A percentile compares a stretch with the other conserved stretches of the same genome.
phyloP scores from a whole-genome alignment of 495 filamentous ascomycete species.

The Tuber magnatum region DNA sequence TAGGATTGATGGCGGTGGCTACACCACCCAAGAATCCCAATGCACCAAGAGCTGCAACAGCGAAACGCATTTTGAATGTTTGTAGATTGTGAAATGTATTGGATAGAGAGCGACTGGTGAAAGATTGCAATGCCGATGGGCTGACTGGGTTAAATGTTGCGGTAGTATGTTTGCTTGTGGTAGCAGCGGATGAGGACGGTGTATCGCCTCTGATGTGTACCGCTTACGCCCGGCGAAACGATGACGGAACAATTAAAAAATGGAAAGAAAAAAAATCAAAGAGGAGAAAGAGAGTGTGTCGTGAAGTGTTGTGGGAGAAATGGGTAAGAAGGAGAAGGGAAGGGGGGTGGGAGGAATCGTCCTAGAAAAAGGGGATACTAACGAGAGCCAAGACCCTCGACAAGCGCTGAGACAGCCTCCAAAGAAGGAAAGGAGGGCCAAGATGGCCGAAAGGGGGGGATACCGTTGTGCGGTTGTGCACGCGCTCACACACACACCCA shows the following conservation, averaged over 20 bases:
- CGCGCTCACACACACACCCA: conserved; percentile 25
- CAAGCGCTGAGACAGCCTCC: conserved; percentile 16
- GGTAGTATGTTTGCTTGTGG: conserved; percentile 26
- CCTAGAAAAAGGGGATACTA: conserved; percentile 29
- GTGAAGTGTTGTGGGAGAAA: conserved; percentile 27
- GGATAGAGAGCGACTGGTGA: conserved; percentile 14
- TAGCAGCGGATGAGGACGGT: conserved; percentile 35
- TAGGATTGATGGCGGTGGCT: conserved; percentile 50
- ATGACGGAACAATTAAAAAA: conserved; percentile 28
- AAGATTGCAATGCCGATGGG: conserved; percentile 24
- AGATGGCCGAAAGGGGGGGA: conserved; percentile 19
- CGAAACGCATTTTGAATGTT: conserved; percentile 36
- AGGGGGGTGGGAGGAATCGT: conserved; percentile 9
- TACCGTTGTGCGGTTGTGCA: conserved; percentile 5
- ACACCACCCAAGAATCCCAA: conserved; percentile 43
- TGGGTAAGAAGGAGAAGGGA: conserved; percentile 8
- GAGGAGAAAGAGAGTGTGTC: conserved; percentile 26
- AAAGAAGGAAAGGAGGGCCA: conserved; percentile 22
- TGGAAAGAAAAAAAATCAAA: conserved; percentile 7
- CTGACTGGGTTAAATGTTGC: conserved; percentile 20
- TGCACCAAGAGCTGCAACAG: conserved; percentile 42
- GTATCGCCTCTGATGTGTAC: conserved; percentile 30
- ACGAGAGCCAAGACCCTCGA: conserved; percentile 13
- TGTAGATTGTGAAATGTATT: conserved; percentile 1
- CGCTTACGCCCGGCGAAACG: conserved; percentile 31